Evolutionary conservation across 805 yeast genomes (phyloP).

Genomic region (Candida manassasensis): DNA sequence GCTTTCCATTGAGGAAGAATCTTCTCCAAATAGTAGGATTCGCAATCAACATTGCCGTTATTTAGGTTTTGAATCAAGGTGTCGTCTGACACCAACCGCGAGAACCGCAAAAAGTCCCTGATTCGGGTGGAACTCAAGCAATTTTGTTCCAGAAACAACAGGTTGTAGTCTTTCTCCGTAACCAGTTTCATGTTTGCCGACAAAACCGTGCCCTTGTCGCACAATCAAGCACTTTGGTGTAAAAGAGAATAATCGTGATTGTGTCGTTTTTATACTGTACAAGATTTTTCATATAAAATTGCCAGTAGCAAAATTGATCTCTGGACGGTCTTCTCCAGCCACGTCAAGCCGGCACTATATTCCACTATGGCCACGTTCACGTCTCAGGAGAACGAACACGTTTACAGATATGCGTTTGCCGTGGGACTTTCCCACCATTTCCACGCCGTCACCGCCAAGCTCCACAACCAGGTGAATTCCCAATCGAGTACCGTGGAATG

Average conservation of each 20-base stretch:
- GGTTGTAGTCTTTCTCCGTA: slow-evolving; percentile 1
- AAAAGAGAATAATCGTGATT: no score
- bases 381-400: slow-evolving; percentile 1
- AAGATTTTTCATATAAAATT: no score
- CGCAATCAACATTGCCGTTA: slow-evolving; percentile 23
- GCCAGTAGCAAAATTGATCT: no score
- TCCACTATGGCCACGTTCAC: background rate
- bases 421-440: slow-evolving; percentile 1
- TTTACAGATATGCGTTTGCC: slow-evolving; percentile 3
- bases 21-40: slow-evolving; percentile 19
- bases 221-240: no score
- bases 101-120: slow-evolving; percentile 34
- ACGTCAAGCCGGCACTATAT: no score
- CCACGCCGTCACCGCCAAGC: background rate
- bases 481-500: background rate
- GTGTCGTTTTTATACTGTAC: no score
- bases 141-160: slow-evolving; percentile 24
- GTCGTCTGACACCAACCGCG: slow-evolving; percentile 39
- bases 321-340: no score
- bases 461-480: background rate
- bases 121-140: slow-evolving; percentile 31
- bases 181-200: background rate
- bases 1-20: slow-evolving; percentile 36
- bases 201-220: no score
- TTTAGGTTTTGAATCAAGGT: slow-evolving; percentile 35